A percentile compares a stretch with the other conserved stretches of the same genome.
Conservation (phyloP, 148 eudicot species). For the Rheum nobile region DNA sequence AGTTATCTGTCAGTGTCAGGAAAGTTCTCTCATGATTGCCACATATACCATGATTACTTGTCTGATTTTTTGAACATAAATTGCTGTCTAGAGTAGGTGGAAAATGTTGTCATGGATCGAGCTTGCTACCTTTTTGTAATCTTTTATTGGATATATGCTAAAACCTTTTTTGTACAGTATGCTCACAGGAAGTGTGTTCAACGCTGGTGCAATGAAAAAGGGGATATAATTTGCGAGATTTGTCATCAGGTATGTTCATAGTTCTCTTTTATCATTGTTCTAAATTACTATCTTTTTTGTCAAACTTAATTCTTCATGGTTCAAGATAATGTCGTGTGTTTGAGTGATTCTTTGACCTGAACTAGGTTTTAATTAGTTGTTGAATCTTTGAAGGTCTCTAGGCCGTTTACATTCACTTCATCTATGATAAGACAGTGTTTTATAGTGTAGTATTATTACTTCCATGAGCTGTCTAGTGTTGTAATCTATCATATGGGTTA, state of each 20-base stretch:
- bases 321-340: not conserved
- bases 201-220: slow-evolving; percentile 12
- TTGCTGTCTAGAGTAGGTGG: not conserved
- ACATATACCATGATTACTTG: not conserved
- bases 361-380: not conserved
- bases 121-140: not conserved
- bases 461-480: not conserved
- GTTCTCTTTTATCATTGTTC: not conserved
- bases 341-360: not conserved
- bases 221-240: slow-evolving; percentile 9
- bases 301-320: not conserved
- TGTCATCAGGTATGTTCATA: slow-evolving; percentile 9
- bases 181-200: slow-evolving; percentile 13
- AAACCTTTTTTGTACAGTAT: not conserved
- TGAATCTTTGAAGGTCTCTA: not conserved
- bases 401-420: not conserved
- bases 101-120: not conserved
- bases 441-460: not conserved
- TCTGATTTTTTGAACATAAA: not conserved
- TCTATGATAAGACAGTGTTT: not conserved
- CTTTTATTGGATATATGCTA: not conserved
- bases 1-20: not conserved
- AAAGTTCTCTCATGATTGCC: not conserved
- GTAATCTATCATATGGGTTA: not conserved
- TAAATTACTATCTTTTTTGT: not conserved